Evolutionary conservation across 1,284 basidiomycete genomes (phyloP).

Genomic region (Heterobasidion parviporum): DNA sequence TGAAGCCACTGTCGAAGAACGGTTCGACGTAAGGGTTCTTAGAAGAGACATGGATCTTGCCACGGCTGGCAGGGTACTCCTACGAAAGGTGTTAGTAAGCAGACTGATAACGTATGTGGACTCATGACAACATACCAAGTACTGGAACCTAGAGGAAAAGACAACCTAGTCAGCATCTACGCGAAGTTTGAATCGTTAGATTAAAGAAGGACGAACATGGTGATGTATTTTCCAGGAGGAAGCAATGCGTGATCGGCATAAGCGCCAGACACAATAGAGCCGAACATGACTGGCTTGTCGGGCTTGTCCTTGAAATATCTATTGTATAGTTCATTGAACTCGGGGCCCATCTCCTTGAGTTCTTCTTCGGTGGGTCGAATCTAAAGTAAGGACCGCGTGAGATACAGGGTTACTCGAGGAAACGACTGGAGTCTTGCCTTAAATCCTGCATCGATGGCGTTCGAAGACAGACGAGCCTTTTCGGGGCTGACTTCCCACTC

Average conservation of each 20-base stretch:
- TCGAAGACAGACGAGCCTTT: conserved; percentile 60
- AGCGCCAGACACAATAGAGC: conserved; percentile 57
- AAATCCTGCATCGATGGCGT: conserved; percentile 67
- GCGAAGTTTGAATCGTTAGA: background rate
- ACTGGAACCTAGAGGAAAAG: conserved; percentile 45
- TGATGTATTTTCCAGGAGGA: conserved; percentile 64
- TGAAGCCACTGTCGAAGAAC: conserved; percentile 63
- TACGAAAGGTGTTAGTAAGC: background rate
- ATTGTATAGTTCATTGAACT: conserved; percentile 61
- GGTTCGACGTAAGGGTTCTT: conserved; percentile 56
- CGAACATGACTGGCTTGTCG: conserved; percentile 71
- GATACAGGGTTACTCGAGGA: background rate
- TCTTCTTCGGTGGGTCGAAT: conserved; percentile 62
- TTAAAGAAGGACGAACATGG: conserved; percentile 36
- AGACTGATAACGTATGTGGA: background rate
- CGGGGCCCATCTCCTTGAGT: conserved; percentile 69
- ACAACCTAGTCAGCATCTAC: background rate
- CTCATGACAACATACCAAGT: conserved; percentile 25
- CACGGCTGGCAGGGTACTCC: conserved; percentile 13
- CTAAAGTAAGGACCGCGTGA: conserved; percentile 18
- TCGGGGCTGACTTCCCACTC: conserved; percentile 66
- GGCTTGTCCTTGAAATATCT: conserved; percentile 69
- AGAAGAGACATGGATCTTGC: conserved; percentile 54
- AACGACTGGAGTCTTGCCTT: conserved; percentile 32
- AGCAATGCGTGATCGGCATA: conserved; percentile 64